Base-by-base conservation (phyloP, 345 rosid species). In the Eucalyptus shirleyi region DNA sequence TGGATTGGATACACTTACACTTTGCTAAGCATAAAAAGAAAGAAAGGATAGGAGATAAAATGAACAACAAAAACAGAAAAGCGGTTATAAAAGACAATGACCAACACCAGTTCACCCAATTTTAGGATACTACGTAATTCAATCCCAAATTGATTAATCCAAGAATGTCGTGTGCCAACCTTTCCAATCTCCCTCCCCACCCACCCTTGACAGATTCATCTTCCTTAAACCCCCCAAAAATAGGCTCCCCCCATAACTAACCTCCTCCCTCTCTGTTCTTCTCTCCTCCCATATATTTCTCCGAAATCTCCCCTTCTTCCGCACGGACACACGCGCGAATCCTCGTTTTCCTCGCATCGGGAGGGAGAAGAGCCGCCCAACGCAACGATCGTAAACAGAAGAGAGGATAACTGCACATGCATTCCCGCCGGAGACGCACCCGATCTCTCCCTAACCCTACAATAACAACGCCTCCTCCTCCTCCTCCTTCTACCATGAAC, bases 351-450 rank as follows among this genome's bases (percentile, higher is more conserved):
- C 89, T 91, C 93, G 93, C 91, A 92, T 91, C 89, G 89, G 87
- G 69, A 62, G 32, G 32, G 90, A 91, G 94, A 92, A 80, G 69
- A 32, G 12, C 77, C 32, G 12, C 77, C 32, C 77, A 69, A 50
- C 51, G 56, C 55, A 12, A 42, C n/a, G 85, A 10, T 77, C 85
- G 85, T 77, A 7, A 77, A 40, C 85, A 40, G 85, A 77, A 93
- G 32, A 91, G 89, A 62, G 15, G 34, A 86, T 82, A 88, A 87
- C 91, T 69, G 89, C 90, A 90, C 88, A 85, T 88, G 90, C 90
- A 91, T 90, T 93, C 94, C 97, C 92, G 93, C 94, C 93, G 95
- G 95, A 92, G 93, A 91, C 93, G 94, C 96, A 87, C 89, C 93
- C 92, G 95, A 90, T 90, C 89, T 95, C 92, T 91, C 95, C 88